Evolutionary conservation across 495 filamentous ascomycete species (phyloP), one percentile per base, ranked within the genome.

Genomic region (Rostrohypoxylon terebratum): DNA sequence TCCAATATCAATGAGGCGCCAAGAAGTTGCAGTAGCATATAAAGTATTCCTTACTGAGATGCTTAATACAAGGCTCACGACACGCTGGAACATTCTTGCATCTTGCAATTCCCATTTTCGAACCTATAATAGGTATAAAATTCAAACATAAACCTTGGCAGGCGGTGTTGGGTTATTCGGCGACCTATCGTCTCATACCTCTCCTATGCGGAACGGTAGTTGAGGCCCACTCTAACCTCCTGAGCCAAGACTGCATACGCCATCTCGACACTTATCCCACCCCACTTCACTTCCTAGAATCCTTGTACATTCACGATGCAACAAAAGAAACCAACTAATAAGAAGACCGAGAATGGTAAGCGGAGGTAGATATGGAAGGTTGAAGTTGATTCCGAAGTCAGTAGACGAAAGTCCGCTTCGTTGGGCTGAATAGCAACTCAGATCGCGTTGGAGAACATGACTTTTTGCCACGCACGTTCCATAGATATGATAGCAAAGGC

Each of bases 21-120:
- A 74, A 74, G 71, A 74, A 44, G 62, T 69, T 62, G 51, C 62
- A 66, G 47, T 66, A 28, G 51, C 66, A 69, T 59, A 20, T 42
- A 44, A 33, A 66, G 50, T 73, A 31, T 44, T 57, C 42, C 57
- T 33, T 62, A 42, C 42, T n/a, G n/a, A 45, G 16, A 16, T 45
- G 16, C 38, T 51, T 48, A 58, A 59, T 66, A 55, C 66, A 66
- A 59, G 61, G 62, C 66, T 59, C 31, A 25, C 44, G 44, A 61
- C 44, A 42, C 57, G 20, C 45, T 65, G 36, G 25, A 47, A 33
- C n/a, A 45, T 47, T 66, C 18, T 66, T 66, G 34, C 55, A 50
- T 65, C 53, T 60, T n/a, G 61, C 21, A 45, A 55, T 10, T 33
- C 38, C n/a, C 47, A n/a, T 14, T 5, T 64, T 36, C 13, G 14